Conservation (phyloP, 2,329 filamentous ascomycete genomes). For the Graphilbum sp. region DNA sequence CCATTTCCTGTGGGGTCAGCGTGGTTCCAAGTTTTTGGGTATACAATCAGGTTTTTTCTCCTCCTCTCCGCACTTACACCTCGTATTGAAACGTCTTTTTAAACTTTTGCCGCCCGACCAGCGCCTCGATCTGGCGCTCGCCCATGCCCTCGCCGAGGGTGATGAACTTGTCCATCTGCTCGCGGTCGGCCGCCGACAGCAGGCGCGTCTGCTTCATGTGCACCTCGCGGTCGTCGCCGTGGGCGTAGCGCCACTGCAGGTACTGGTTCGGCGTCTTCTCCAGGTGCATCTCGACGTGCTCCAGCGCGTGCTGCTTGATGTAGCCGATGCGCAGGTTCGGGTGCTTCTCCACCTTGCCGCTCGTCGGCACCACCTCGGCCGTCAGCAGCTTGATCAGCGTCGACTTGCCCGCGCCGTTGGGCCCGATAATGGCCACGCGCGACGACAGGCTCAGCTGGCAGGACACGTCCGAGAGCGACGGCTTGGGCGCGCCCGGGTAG, state of each 20-base stretch:
- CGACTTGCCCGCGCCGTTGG: constrained; percentile 95
- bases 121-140: constrained; percentile 59
- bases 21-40: too few species aligned
- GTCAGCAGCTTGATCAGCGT: constrained; percentile 96
- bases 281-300: constrained; percentile 98
- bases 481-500: constrained; percentile 82
- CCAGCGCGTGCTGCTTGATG: constrained; percentile 97
- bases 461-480: constrained; percentile 75
- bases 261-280: constrained; percentile 99
- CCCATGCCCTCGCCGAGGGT: constrained; percentile 74
- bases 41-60: too few species aligned
- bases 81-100: constrained; percentile 99
- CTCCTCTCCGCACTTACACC: constrained; percentile 55
- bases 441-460: constrained; percentile 80
- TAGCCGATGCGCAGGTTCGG: constrained; percentile 97
- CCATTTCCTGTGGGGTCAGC: constrained; percentile 55
- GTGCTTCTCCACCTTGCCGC: constrained; percentile 89
- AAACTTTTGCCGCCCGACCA: constrained; percentile 94
- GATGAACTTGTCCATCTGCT: constrained; percentile 81
- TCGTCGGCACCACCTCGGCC: constrained; percentile 71
- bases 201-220: constrained; percentile 94
- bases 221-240: constrained; percentile 93
- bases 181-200: constrained; percentile 68
- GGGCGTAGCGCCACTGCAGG: constrained; percentile 93
- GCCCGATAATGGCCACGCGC: constrained; percentile 87